These are phyloP conservation scores for Phoenix dactylifera DNA, from an alignment of 176 grass and related monocot species.

Conservation along the genomic window DNA sequence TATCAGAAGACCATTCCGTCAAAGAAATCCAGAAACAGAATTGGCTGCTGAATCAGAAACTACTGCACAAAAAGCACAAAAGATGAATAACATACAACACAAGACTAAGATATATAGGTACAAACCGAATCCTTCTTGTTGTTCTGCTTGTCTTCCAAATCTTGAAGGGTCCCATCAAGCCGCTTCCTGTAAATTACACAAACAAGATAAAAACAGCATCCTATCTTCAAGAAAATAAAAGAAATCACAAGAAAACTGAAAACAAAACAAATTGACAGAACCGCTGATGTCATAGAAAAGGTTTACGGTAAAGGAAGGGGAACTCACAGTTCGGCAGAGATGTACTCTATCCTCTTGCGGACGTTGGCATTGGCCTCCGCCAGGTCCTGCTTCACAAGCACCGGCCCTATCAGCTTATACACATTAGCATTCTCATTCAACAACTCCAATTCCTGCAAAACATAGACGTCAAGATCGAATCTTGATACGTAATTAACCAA, in stretches of 20 bases:
- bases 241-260: no score
- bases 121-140: constrained; percentile 93
- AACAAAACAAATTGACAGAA: no score
- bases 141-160: constrained; percentile 90
- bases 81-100: no score
- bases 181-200: constrained; percentile 39
- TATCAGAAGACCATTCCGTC: no score
- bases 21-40: no score
- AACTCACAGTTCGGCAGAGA: constrained; percentile 81
- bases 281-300: no score
- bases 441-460: constrained; percentile 68
- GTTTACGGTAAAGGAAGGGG: constrained; percentile 1
- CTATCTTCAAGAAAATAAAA: no score
- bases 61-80: no score
- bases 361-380: constrained; percentile 93
- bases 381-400: constrained; percentile 90
- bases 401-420: constrained; percentile 90
- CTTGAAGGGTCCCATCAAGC: constrained; percentile 64
- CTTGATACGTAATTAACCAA: no score
- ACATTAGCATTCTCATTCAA: constrained; percentile 69
- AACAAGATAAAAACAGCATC: neutral
- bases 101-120: neutral
- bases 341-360: constrained; percentile 94
- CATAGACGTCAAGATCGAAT: no score
- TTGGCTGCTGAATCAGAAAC: no score